Evolutionary conservation across 208 protist species (phyloP).

Genomic region (Jaenimonas drosophilae): DNA sequence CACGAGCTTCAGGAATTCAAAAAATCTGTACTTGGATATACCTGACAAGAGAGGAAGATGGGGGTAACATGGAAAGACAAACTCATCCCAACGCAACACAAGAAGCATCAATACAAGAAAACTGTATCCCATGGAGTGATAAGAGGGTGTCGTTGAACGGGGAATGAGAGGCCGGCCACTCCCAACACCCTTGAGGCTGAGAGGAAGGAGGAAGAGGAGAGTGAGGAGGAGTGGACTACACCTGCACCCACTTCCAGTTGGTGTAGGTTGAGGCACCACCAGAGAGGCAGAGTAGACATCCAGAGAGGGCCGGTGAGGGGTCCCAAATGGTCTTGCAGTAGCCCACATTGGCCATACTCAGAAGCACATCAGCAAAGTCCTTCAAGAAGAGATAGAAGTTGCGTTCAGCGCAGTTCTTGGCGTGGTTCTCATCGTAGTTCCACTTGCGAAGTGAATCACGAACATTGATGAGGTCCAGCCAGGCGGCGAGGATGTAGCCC

Average conservation of each 20-base stretch:
- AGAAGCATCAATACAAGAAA: too few relatives aligned
- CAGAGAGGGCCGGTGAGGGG: conserved; percentile 5
- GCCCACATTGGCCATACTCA: conserved; percentile 10
- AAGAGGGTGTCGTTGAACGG: too few relatives aligned
- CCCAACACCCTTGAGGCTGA: too few relatives aligned
- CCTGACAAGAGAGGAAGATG: too few relatives aligned
- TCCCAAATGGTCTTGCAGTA: conserved; percentile 2
- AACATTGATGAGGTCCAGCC: conserved; percentile 29
- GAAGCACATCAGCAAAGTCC: conserved; percentile 23
- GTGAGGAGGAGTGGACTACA: not conserved
- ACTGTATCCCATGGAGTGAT: too few relatives aligned
- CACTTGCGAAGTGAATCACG: conserved; percentile 16
- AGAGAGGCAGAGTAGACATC: conserved; percentile 23
- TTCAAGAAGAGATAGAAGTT: conserved; percentile 11
- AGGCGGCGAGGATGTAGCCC: conserved; percentile 23
- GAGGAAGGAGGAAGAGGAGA: too few relatives aligned
- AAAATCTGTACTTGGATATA: too few relatives aligned
- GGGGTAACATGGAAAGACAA: too few relatives aligned
- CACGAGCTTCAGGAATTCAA: too few relatives aligned
- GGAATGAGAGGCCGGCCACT: too few relatives aligned
- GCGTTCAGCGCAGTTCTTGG: conserved; percentile 12
- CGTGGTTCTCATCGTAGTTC: conserved; percentile 27
- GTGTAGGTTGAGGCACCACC: conserved; percentile 24
- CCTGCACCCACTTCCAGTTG: conserved; percentile 15
- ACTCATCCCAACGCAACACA: too few relatives aligned